Evolutionary conservation across 2,329 filamentous ascomycete genomes (phyloP).

Genomic region (Arthrinium puccinioides): DNA sequence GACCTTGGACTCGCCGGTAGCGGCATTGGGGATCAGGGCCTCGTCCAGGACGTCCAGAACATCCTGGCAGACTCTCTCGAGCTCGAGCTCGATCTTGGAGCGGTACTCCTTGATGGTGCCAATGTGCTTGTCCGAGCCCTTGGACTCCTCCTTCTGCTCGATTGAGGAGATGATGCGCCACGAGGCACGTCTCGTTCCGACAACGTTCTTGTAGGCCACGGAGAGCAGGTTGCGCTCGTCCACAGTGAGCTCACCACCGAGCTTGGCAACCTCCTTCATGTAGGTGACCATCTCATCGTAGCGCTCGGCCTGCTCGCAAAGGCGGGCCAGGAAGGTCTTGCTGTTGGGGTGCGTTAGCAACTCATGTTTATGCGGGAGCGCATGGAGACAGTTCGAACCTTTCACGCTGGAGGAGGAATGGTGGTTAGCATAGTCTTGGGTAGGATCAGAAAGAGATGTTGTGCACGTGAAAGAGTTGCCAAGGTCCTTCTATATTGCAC

Average conservation of each 20-base stretch:
- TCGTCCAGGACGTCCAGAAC: conserved; percentile 92
- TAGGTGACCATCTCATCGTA: conserved; percentile 99
- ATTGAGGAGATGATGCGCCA: conserved; percentile 99
- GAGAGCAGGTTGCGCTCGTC: conserved; percentile 98
- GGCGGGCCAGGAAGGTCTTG: conserved; percentile 99
- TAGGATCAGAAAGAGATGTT: not conserved
- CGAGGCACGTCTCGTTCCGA: conserved; percentile 94
- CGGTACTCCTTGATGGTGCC: conserved; percentile 92
- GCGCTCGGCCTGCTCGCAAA: conserved; percentile 99
- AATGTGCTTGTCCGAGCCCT: conserved; percentile 94
- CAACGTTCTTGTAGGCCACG: conserved; percentile 99
- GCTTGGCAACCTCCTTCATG: conserved; percentile 99
- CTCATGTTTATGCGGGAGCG: conserved; percentile 1
- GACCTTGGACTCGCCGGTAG: conserved; percentile 97
- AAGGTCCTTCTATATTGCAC: too few relatives aligned
- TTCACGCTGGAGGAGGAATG: conserved; percentile 50
- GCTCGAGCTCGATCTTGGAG: conserved; percentile 94
- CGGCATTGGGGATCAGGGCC: conserved; percentile 88
- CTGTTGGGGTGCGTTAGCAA: conserved; percentile 38
- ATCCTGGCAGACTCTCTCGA: conserved; percentile 97
- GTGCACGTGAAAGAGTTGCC: too few relatives aligned
- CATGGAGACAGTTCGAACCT: conserved; percentile 42
- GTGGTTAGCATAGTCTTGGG: conserved; percentile 14
- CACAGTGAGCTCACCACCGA: conserved; percentile 73
- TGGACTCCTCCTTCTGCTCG: conserved; percentile 99